Percentiles rank a stretch among this genome's conserved stretches.
Evolutionary conservation across 371 early-diverging fungal genomes (phyloP).

Genomic region (Umbelopsis sp.): DNA sequence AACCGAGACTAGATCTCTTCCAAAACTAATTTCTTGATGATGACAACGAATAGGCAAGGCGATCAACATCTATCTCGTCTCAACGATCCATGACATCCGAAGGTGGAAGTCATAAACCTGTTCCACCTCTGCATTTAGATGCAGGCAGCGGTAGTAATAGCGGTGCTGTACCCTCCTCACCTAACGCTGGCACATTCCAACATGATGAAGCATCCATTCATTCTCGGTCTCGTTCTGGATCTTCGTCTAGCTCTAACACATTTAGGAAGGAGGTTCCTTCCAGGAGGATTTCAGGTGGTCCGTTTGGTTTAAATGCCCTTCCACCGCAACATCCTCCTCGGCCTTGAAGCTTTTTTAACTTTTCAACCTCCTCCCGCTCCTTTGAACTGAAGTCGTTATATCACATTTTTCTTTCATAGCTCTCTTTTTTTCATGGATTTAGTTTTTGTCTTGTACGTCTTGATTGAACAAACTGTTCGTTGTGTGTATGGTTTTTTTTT

Average conservation of each 20-base stretch:
- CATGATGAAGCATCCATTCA: conserved; percentile 7
- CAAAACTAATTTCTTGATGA: neutral
- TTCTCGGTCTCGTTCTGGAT: conserved; percentile 31
- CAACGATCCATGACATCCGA: conserved; percentile 50
- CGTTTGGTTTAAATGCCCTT: conserved; percentile 43
- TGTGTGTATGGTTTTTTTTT: too few species aligned
- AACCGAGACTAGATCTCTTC: neutral
- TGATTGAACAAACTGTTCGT: neutral
- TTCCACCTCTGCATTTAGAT: conserved; percentile 52
- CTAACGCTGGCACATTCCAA: conserved; percentile 7
- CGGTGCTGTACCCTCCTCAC: neutral
- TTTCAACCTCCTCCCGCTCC: neutral
- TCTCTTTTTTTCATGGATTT: conserved; percentile 21
- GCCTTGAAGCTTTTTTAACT: conserved; percentile 22
- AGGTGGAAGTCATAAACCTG: conserved; percentile 27
- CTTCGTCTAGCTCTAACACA: conserved; percentile 25
- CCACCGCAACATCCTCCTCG: conserved; percentile 41
- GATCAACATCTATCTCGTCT: conserved; percentile 55
- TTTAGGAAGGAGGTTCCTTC: conserved; percentile 33
- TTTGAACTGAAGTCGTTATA: neutral
- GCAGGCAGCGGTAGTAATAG: conserved; percentile 7
- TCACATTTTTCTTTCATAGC: conserved; percentile 6
- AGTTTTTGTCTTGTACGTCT: neutral
- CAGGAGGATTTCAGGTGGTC: conserved; percentile 43
- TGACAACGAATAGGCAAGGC: conserved; percentile 28